A percentile compares a stretch with the other conserved stretches of the same genome.
Evolutionary conservation across 768 basidiomycete species (phyloP).

Genomic region (Mycena rosella): DNA sequence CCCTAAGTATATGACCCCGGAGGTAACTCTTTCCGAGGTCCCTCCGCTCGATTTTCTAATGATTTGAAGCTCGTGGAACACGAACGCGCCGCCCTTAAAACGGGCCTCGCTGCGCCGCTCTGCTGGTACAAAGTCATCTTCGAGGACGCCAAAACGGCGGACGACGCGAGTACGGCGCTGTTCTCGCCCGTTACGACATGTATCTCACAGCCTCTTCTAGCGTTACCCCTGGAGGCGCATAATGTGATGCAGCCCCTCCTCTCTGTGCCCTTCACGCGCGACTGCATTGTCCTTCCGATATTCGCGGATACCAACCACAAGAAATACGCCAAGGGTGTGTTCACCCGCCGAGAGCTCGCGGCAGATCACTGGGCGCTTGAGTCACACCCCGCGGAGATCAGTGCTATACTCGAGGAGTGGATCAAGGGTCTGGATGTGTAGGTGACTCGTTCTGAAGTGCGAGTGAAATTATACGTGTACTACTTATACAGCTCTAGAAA

Average conservation of each 20-base stretch:
- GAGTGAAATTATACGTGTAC: no score
- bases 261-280: no score
- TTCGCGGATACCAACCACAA: background rate
- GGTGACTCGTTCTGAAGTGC: no score
- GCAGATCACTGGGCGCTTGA: constrained; percentile 26
- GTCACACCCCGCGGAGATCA: constrained; percentile 20
- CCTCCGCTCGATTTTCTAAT: background rate
- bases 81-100: constrained; percentile 34
- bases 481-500: no score
- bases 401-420: constrained; percentile 14
- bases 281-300: background rate
- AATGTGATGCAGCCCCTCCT: no score
- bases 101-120: constrained; percentile 48
- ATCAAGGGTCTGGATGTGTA: background rate
- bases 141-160: constrained; percentile 43
- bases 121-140: constrained; percentile 53
- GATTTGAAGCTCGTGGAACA: background rate
- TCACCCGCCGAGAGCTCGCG: constrained; percentile 14
- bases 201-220: background rate
- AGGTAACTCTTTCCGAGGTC: constrained; percentile 39
- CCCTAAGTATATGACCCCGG: constrained; percentile 47
- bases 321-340: background rate
- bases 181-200: background rate
- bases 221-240: no score
- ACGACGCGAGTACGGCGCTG: constrained; percentile 47